Evolutionary conservation across 805 yeast species (phyloP), one percentile per base, ranked within the genome.

Genomic region (Cyberlindnera euphorbiiphila): DNA sequence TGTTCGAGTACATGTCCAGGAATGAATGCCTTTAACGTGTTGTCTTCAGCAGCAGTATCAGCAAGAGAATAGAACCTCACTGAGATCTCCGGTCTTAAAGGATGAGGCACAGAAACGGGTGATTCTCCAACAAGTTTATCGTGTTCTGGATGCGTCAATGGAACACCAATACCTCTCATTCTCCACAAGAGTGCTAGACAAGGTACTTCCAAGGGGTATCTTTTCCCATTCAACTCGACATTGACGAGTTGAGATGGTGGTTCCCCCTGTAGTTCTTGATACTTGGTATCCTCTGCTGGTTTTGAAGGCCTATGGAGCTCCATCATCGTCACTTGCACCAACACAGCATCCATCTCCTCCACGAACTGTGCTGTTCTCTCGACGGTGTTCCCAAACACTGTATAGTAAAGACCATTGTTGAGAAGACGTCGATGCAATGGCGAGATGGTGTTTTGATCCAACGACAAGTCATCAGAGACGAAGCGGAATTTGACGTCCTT

Each of bases 1-100:
- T 54, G 57, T 15, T 37, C 35, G 5, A 39, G 24, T 2, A 53
- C 36, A 34, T 49, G 54, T 6, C 39, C 36, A 10, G 59, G 59
- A 4, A 50, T 29, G 7, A 54, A 25, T 7, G 51, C 57, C 7
- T 38, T 26, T 9, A 51, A 25, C 4, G 41, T 21, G 3, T 32
- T 25, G 3, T 32, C 32, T n/a, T n/a, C n/a, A n/a, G n/a, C n/a
- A 5, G 15, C 25, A 9, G 30, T 29, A n/a, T 16, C 26, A 13
- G 33, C 34, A 12, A 39, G 15, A 5, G 42, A 14, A 10, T 25
- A 28, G 32, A 52, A 36, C 14, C 12, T 20, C 14, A 6, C n/a
- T 15, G n/a, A 29, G 4, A 9, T 28, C 10, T 14, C 11, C 8
- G 32, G 16, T 20, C 10, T 22, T 3, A 43, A 24, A 13, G 49